Percentiles rank a stretch among this genome's conserved stretches.
phyloP scores from a whole-genome alignment of 2,329 filamentous ascomycete genomes.

The Colletotrichum neosansevieriae region DNA sequence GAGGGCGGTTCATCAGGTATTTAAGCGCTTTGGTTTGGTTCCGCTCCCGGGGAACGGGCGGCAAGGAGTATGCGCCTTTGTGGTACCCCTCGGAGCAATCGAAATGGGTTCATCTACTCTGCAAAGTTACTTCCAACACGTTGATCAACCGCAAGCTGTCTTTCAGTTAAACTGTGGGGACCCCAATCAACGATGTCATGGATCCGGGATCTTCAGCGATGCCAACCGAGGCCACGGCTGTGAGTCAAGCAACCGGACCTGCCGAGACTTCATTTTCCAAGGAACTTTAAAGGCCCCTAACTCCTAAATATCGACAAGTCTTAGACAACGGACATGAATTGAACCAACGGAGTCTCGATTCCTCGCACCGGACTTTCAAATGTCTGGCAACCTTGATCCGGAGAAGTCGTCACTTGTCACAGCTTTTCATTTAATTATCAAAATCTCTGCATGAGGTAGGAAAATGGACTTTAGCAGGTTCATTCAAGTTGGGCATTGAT shows the following conservation, averaged over 20 bases:
- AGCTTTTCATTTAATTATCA: no score
- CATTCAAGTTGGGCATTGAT: no score
- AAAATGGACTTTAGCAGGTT: no score
- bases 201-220: slow-evolving; percentile 18
- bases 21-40: background rate
- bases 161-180: slow-evolving; percentile 15
- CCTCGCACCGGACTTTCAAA: no score
- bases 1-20: background rate
- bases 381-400: no score
- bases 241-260: slow-evolving; percentile 20
- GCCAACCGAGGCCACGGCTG: background rate
- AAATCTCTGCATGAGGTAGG: no score
- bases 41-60: slow-evolving; percentile 5
- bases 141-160: slow-evolving; percentile 16
- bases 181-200: slow-evolving; percentile 27
- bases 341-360: no score
- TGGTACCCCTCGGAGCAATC: background rate
- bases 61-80: background rate
- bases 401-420: no score
- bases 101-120: slow-evolving; percentile 14
- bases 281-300: no score
- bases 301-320: no score
- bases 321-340: no score
- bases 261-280: slow-evolving; percentile 6
- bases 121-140: slow-evolving; percentile 9